phyloP scores from a whole-genome alignment of 768 basidiomycete species.

The Agrocybe praecox region DNA sequence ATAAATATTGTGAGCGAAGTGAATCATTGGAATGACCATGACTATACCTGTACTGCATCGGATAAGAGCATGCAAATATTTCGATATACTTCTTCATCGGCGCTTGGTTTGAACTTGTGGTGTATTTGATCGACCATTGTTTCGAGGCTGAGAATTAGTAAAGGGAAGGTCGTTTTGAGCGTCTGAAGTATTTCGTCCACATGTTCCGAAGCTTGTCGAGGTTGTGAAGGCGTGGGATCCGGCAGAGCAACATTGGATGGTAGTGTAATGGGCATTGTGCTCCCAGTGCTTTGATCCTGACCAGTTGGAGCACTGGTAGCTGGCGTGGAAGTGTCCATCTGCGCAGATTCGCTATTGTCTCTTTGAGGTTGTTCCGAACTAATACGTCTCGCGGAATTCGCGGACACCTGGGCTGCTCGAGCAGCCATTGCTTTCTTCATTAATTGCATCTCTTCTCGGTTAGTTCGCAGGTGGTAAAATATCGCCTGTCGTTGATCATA shows the following conservation, averaged over 20 bases:
- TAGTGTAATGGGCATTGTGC: conserved; percentile 14
- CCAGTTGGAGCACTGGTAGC: conserved; percentile 14
- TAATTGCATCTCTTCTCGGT: conserved; percentile 45
- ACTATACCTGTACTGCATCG: conserved; percentile 78
- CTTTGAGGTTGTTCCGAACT: conserved; percentile 24
- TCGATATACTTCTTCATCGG: conserved; percentile 95
- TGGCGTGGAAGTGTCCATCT: conserved; percentile 13
- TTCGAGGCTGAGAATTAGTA: conserved; percentile 93
- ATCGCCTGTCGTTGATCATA: conserved; percentile 60
- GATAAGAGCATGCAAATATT: conserved; percentile 84
- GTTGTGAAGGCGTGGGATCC: conserved; percentile 23
- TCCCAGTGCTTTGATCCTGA: conserved; percentile 17
- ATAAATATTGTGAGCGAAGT: not conserved
- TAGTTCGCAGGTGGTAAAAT: conserved; percentile 92
- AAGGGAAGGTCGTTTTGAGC: conserved; percentile 93
- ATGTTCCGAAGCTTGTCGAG: conserved; percentile 82
- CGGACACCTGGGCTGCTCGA: conserved; percentile 33
- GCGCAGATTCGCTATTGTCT: conserved; percentile 25
- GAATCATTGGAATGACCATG: not conserved
- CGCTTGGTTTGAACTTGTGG: conserved; percentile 82
- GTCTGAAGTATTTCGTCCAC: conserved; percentile 94
- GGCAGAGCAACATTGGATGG: conserved; percentile 16
- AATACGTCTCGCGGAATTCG: conserved; percentile 31
- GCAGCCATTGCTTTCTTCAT: conserved; percentile 42
- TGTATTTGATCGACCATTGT: conserved; percentile 96